phyloP scores from a whole-genome alignment of 371 early-diverging fungal genomes.

The Mucor irregularis region DNA sequence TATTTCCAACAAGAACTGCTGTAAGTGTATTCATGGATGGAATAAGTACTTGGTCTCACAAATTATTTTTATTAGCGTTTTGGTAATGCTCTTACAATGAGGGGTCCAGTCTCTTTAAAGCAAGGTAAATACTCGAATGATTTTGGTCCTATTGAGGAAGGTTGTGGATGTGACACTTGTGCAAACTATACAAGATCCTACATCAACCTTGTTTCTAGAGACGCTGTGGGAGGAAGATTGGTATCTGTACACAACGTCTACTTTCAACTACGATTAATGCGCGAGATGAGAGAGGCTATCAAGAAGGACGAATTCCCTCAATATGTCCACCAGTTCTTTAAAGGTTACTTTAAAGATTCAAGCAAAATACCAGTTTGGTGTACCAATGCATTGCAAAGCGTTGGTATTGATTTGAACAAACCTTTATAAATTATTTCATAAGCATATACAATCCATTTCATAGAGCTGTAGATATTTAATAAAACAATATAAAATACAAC shows the following conservation, averaged over 20 bases:
- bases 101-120: constrained; percentile 73
- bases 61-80: constrained; percentile 68
- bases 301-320: constrained; percentile 74
- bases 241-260: constrained; percentile 89
- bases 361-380: constrained; percentile 83
- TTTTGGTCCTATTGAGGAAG: constrained; percentile 76
- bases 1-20: constrained; percentile 95
- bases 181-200: constrained; percentile 80
- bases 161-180: constrained; percentile 88
- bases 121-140: constrained; percentile 66
- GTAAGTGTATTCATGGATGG: constrained; percentile 32
- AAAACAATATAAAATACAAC: too few relatives aligned
- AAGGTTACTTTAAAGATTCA: constrained; percentile 60
- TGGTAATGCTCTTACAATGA: constrained; percentile 87
- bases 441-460: too few relatives aligned
- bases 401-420: constrained; percentile 53
- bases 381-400: constrained; percentile 74
- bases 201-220: constrained; percentile 58
- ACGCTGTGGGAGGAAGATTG: constrained; percentile 89
- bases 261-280: constrained; percentile 88
- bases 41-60: background rate
- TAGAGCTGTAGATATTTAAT: too few relatives aligned
- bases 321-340: constrained; percentile 79
- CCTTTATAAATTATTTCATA: too few relatives aligned
- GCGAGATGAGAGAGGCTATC: constrained; percentile 79